Conservation (phyloP, 1,139 yeast genomes). For the Geotrichum restrictum region DNA sequence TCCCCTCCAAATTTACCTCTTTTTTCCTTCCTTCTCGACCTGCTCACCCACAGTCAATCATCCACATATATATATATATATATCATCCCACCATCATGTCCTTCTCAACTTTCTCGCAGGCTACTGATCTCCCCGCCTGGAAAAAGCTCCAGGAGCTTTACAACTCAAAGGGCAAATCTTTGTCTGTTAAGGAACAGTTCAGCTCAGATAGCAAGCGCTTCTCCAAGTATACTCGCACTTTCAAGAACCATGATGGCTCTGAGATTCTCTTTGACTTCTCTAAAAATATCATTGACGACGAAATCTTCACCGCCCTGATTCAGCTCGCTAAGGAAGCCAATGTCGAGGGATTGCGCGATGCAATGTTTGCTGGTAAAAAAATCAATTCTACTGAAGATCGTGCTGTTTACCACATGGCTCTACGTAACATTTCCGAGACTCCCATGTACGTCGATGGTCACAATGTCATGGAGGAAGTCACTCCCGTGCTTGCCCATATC, state of each 20-base stretch:
- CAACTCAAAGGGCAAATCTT: slow-evolving; percentile 60
- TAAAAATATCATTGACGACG: slow-evolving; percentile 86
- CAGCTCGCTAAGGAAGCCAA: slow-evolving; percentile 86
- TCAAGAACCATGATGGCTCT: slow-evolving; percentile 78
- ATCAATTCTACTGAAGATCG: slow-evolving; percentile 94
- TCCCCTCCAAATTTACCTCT: neutral
- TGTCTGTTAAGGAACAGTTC: slow-evolving; percentile 76
- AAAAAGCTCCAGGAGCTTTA: slow-evolving; percentile 65
- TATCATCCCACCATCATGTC: slow-evolving; percentile 29
- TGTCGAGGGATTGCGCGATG: slow-evolving; percentile 82
- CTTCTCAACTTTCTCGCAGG: slow-evolving; percentile 55
- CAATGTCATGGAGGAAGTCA: slow-evolving; percentile 86
- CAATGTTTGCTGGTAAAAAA: slow-evolving; percentile 86
- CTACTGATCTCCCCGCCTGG: slow-evolving; percentile 83
- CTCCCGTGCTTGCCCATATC: slow-evolving; percentile 88
- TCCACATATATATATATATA: neutral
- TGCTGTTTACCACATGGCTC: slow-evolving; percentile 94
- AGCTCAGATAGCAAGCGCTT: slow-evolving; percentile 68
- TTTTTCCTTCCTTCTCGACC: neutral
- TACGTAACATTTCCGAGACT: slow-evolving; percentile 83
- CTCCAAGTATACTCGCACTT: slow-evolving; percentile 68
- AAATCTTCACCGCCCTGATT: slow-evolving; percentile 61
- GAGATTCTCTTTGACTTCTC: slow-evolving; percentile 90
- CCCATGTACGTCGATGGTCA: slow-evolving; percentile 84
- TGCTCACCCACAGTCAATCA: too few species aligned